Evolutionary conservation across 1,284 basidiomycete species (phyloP).

Genomic region (Polyporus tsugae): DNA sequence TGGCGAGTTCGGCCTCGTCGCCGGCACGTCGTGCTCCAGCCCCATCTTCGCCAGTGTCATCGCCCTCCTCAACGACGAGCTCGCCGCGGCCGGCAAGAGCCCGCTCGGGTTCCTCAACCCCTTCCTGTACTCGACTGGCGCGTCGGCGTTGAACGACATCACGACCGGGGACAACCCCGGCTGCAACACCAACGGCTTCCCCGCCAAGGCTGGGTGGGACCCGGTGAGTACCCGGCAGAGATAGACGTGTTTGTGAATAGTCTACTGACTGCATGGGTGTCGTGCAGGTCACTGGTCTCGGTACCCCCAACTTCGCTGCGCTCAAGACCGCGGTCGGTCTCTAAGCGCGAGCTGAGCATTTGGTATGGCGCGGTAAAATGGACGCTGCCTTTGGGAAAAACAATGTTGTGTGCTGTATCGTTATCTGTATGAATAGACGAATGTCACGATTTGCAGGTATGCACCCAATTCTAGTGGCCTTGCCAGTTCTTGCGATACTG

Average conservation of each 20-base stretch:
- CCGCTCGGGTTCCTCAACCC: conserved; percentile 60
- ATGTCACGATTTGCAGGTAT: not conserved
- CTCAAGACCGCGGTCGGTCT: conserved; percentile 21
- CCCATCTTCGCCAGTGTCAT: conserved; percentile 63
- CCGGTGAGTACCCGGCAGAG: conserved; percentile 23
- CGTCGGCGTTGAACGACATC: conserved; percentile 53
- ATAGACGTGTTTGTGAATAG: not conserved
- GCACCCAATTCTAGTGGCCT: not conserved
- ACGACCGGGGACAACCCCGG: conserved; percentile 41
- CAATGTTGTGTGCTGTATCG: not conserved
- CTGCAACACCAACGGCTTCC: conserved; percentile 48
- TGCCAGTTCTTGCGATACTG: not conserved
- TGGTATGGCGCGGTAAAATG: not conserved
- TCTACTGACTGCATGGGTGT: not conserved
- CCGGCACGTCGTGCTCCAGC: conserved; percentile 56
- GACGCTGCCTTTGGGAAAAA: not conserved
- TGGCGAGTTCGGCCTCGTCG: conserved; percentile 52
- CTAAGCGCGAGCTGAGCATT: not conserved
- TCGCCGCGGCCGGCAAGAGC: conserved; percentile 50
- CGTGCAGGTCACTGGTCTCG: conserved; percentile 36
- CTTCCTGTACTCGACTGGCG: conserved; percentile 46
- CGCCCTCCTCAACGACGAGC: conserved; percentile 62
- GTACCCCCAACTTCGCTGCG: conserved; percentile 40
- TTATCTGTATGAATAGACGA: not conserved
- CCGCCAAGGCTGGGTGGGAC: conserved; percentile 47